Conservation (phyloP, 306 rosid species). For the Fragaria ananassa region DNA sequence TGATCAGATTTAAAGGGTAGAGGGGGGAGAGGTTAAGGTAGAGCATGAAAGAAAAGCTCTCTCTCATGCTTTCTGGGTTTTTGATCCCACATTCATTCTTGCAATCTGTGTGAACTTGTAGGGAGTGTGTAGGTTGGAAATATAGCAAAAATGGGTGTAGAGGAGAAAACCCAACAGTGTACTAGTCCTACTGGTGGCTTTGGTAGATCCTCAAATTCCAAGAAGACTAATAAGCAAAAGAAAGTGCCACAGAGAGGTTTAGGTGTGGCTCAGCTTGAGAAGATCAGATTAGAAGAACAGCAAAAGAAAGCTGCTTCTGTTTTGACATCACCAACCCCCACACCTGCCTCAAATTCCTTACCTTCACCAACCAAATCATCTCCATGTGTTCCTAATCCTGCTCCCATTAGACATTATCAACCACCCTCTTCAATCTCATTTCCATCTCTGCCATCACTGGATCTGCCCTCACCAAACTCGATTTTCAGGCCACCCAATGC, state of each 20-base stretch:
- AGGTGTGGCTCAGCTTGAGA: conserved; percentile 91
- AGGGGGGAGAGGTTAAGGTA: neutral
- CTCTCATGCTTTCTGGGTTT: conserved; percentile 14
- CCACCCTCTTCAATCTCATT: conserved; percentile 36
- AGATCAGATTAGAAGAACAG: conserved; percentile 65
- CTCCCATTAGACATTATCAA: conserved; percentile 25
- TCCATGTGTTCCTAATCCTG: conserved; percentile 22
- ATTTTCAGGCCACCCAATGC: conserved; percentile 33
- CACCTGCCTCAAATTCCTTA: conserved; percentile 20
- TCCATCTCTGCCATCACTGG: conserved; percentile 31
- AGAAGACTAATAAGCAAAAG: conserved; percentile 46
- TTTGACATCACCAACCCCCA: conserved; percentile 23
- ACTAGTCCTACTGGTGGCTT: conserved; percentile 22
- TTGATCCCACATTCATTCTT: neutral
- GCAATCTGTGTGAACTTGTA: neutral
- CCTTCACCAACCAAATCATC: conserved; percentile 40
- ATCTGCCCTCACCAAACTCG: conserved; percentile 32
- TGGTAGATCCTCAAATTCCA: conserved; percentile 43
- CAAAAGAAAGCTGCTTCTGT: conserved; percentile 35
- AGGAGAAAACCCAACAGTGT: conserved; percentile 41
- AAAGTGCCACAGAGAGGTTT: conserved; percentile 90
- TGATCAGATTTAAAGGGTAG: neutral
- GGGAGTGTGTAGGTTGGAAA: conserved; percentile 31
- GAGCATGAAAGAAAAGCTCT: neutral
- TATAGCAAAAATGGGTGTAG: conserved; percentile 49